A percentile compares a stretch with the other conserved stretches of the same genome.
Conservation (phyloP, 257 asterid genomes). For the Solanum tarapatanum region DNA sequence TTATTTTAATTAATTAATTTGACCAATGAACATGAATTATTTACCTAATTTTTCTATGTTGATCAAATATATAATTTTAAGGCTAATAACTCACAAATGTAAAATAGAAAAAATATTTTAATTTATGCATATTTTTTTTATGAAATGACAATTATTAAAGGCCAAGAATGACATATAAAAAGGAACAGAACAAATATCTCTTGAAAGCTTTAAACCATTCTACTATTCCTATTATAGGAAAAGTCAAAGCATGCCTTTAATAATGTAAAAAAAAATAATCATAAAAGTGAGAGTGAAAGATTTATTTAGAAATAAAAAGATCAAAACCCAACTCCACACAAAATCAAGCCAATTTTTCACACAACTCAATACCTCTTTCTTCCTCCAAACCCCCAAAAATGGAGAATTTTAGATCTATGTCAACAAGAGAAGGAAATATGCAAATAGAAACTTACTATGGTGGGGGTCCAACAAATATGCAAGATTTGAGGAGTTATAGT, state of each 20-base stretch:
- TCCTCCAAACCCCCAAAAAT: not conserved
- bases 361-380: not conserved
- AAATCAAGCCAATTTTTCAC: not conserved
- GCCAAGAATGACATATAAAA: no score
- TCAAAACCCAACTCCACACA: not conserved
- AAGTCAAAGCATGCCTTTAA: constrained; percentile 1
- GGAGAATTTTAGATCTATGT: constrained; percentile 39
- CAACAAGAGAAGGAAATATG: constrained; percentile 24
- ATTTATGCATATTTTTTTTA: no score
- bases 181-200: not conserved
- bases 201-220: not conserved
- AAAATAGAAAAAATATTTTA: no score
- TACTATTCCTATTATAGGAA: not conserved
- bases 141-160: no score
- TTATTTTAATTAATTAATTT: no score
- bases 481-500: constrained; percentile 66
- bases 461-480: constrained; percentile 30
- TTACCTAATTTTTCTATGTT: no score
- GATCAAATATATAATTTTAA: no score
- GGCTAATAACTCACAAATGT: no score
- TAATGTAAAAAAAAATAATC: not conserved
- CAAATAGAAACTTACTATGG: constrained; percentile 9
- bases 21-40: no score
- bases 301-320: not conserved
- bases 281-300: no score